A percentile compares a stretch with the other conserved stretches of the same genome.
phyloP scores from a whole-genome alignment of 768 basidiomycete genomes.

The Termitomyces heimii region DNA sequence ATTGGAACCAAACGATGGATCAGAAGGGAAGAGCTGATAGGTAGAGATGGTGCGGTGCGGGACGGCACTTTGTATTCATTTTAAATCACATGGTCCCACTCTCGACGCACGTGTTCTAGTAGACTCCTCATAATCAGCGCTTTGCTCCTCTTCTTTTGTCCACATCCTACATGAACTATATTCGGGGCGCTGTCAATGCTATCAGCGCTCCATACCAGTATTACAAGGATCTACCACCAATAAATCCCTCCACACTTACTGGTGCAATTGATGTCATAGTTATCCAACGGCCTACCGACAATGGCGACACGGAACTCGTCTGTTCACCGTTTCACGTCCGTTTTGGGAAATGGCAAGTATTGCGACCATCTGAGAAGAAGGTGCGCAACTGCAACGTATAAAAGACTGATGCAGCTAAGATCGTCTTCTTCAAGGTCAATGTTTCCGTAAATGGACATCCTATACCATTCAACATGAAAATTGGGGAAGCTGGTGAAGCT shows the following conservation, averaged over 20 bases:
- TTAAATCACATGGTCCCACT: conserved; percentile 15
- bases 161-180: conserved; percentile 65
- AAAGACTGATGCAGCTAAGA: neutral
- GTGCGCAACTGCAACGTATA: conserved; percentile 27
- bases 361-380: conserved; percentile 92
- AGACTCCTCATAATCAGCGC: neutral
- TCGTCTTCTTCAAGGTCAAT: conserved; percentile 56
- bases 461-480: conserved; percentile 96
- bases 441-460: conserved; percentile 80
- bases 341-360: conserved; percentile 95
- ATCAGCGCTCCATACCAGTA: conserved; percentile 87
- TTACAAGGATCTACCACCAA: conserved; percentile 78
- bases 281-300: conserved; percentile 64
- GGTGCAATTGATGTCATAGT: conserved; percentile 99
- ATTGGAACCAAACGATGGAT: conserved; percentile 1
- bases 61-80: neutral
- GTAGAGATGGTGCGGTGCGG: neutral
- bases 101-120: conserved; percentile 10
- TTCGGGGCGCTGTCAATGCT: conserved; percentile 79
- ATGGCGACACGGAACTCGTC: conserved; percentile 62
- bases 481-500: conserved; percentile 97
- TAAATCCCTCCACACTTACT: conserved; percentile 95
- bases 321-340: conserved; percentile 97
- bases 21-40: neutral
- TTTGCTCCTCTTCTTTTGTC: conserved; percentile 10